These are phyloP conservation scores for Cercospora berteroae DNA, from an alignment of 2,329 filamentous ascomycete genomes.

Conservation along the genomic window DNA sequence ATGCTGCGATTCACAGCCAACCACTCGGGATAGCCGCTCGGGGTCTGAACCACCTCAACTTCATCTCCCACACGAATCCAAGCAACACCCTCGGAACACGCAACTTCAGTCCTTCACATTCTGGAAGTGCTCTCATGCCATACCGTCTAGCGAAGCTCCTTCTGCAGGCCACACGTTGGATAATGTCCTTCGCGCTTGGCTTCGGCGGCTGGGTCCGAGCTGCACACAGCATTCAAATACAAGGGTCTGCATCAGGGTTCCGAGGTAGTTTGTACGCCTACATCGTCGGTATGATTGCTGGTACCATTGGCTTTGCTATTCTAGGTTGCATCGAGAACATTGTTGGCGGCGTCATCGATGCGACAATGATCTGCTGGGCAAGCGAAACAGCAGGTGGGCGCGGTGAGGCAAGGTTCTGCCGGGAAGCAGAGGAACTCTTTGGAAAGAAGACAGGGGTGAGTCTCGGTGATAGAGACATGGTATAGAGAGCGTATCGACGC, in stretches of 20 bases:
- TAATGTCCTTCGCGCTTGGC: constrained; percentile 85
- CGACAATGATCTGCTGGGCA: constrained; percentile 86
- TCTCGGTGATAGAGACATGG: constrained; percentile 17
- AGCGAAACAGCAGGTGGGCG: constrained; percentile 69
- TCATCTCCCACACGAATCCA: constrained; percentile 69
- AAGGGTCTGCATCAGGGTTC: constrained; percentile 49
- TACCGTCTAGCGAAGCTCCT: constrained; percentile 90
- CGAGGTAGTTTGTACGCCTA: constrained; percentile 91
- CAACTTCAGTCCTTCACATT: constrained; percentile 29
- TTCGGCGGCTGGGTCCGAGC: constrained; percentile 97
- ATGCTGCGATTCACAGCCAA: constrained; percentile 89
- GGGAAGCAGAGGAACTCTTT: constrained; percentile 87
- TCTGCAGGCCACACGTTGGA: constrained; percentile 83
- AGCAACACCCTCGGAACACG: constrained; percentile 61
- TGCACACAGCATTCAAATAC: constrained; percentile 70
- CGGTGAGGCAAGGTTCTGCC: constrained; percentile 74
- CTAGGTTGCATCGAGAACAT: constrained; percentile 52
- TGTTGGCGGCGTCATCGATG: constrained; percentile 40
- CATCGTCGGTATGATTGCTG: constrained; percentile 85
- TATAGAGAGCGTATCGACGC: constrained; percentile 4
- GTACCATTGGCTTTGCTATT: constrained; percentile 91
- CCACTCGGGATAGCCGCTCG: constrained; percentile 74
- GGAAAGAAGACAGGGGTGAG: constrained; percentile 53
- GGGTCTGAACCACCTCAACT: constrained; percentile 76
- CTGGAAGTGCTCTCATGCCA: constrained; percentile 50